phyloP scores from a whole-genome alignment of 495 filamentous ascomycete genomes.

The Xanthoparmelia taractica region DNA sequence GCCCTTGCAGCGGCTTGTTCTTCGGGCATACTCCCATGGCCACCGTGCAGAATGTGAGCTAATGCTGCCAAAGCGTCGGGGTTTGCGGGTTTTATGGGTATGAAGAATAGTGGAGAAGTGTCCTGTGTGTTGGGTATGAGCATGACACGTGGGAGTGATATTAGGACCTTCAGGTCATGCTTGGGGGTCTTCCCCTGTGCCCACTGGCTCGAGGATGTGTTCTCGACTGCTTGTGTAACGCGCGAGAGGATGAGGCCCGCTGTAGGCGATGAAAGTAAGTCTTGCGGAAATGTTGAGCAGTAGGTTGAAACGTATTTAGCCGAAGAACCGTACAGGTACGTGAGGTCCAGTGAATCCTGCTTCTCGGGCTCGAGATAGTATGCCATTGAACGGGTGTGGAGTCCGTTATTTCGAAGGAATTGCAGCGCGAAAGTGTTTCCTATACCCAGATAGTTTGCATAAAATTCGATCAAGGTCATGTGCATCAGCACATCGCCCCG shows the following conservation, averaged over 20 bases:
- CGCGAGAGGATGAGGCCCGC: slow-evolving; percentile 41
- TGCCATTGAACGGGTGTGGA: slow-evolving; percentile 44
- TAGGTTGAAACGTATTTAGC: slow-evolving; percentile 54
- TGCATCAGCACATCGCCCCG: slow-evolving; percentile 71
- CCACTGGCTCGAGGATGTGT: slow-evolving; percentile 43
- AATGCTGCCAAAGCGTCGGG: slow-evolving; percentile 48
- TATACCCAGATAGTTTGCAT: slow-evolving; percentile 52
- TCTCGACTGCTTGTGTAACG: slow-evolving; percentile 36
- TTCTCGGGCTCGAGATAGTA: slow-evolving; percentile 48
- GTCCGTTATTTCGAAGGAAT: slow-evolving; percentile 44
- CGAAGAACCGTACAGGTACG: slow-evolving; percentile 46
- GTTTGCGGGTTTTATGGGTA: slow-evolving; percentile 45
- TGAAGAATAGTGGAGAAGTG: slow-evolving; percentile 39
- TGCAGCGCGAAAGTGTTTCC: slow-evolving; percentile 44
- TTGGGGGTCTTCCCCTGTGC: slow-evolving; percentile 43
- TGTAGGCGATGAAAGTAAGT: slow-evolving; percentile 38
- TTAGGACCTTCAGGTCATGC: slow-evolving; percentile 49
- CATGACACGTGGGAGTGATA: slow-evolving; percentile 48
- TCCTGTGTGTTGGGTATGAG: slow-evolving; percentile 44
- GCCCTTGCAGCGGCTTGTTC: slow-evolving; percentile 50
- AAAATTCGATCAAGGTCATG: slow-evolving; percentile 69
- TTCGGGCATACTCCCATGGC: slow-evolving; percentile 19
- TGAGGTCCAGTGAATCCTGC: slow-evolving; percentile 44
- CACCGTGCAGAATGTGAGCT: slow-evolving; percentile 49
- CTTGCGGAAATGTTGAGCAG: slow-evolving; percentile 46